A percentile compares a stretch with the other conserved stretches of the same genome.
These are phyloP conservation scores for Endocalyx cinctus DNA, from an alignment of 2,329 filamentous ascomycete species.

Conservation along the genomic window DNA sequence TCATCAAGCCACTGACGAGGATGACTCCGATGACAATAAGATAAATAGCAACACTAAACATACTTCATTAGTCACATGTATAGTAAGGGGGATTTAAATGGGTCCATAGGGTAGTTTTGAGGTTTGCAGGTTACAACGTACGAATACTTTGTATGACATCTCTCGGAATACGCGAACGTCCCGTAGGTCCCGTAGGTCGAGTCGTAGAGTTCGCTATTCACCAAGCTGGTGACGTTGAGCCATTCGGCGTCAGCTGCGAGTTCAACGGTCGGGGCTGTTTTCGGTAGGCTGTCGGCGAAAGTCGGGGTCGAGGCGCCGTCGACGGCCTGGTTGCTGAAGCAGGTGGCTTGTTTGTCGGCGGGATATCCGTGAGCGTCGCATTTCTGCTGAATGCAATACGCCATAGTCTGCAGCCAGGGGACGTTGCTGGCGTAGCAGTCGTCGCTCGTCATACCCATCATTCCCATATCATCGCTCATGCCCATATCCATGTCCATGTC, in stretches of 20 bases:
- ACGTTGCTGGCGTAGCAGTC: conserved; percentile 12
- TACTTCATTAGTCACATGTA: neutral
- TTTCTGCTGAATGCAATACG: conserved; percentile 13
- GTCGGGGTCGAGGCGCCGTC: conserved; percentile 15
- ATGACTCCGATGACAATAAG: conserved; percentile 15
- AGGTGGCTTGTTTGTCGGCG: conserved; percentile 21
- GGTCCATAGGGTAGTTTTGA: too few relatives aligned
- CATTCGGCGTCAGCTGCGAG: conserved; percentile 19
- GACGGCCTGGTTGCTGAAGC: conserved; percentile 20
- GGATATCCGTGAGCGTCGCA: conserved; percentile 12
- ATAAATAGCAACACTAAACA: conserved; percentile 11
- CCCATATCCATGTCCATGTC: conserved; percentile 13
- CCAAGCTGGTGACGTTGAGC: conserved; percentile 26
- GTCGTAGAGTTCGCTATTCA: conserved; percentile 21
- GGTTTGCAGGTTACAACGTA: too few relatives aligned
- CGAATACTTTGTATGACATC: conserved; percentile 25
- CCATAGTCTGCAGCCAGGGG: conserved; percentile 17
- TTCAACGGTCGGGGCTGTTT: conserved; percentile 13
- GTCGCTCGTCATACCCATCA: conserved; percentile 13
- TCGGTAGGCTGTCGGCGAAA: conserved; percentile 21
- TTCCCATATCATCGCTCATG: conserved; percentile 18
- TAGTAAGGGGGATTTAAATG: neutral
- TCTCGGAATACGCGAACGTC: conserved; percentile 24
- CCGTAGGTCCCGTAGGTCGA: conserved; percentile 20
- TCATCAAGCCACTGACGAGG: conserved; percentile 12